Evolutionary conservation across 169 alveolate genomes (phyloP).

Genomic region (Plasmodium falciparum): DNA sequence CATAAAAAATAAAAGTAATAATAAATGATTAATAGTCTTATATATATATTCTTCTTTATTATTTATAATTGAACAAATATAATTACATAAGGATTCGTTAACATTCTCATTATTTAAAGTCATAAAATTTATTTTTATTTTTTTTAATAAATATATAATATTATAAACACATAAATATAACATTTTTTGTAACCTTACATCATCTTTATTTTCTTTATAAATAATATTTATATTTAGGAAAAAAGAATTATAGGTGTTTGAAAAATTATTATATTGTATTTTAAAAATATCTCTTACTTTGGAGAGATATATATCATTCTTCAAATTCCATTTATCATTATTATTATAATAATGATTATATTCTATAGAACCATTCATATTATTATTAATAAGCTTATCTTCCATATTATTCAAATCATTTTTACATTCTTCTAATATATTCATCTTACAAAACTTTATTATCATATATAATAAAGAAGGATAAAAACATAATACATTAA

Average conservation of each 20-base stretch:
- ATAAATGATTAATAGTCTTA: slow-evolving; percentile 39
- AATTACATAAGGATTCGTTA: slow-evolving; percentile 17
- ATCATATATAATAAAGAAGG: slow-evolving; percentile 49
- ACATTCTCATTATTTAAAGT: slow-evolving; percentile 30
- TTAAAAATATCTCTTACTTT: slow-evolving; percentile 1
- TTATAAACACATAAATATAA: slow-evolving; percentile 41
- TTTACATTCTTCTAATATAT: not conserved
- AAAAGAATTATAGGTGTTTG: slow-evolving; percentile 11
- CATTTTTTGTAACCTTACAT: slow-evolving; percentile 35
- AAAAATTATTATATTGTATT: slow-evolving; percentile 10
- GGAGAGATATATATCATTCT: not conserved
- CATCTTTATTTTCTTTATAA: slow-evolving; percentile 39
- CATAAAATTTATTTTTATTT: slow-evolving; percentile 23
- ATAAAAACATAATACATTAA: slow-evolving; percentile 45
- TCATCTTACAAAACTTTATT: slow-evolving; percentile 4
- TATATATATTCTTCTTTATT: slow-evolving; percentile 64
- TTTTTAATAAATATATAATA: slow-evolving; percentile 51
- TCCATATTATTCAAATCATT: not conserved
- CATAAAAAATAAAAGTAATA: slow-evolving; percentile 34
- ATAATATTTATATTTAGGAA: slow-evolving; percentile 9
- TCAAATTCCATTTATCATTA: not conserved
- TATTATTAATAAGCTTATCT: not conserved
- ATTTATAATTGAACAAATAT: slow-evolving; percentile 22
- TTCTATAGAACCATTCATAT: not conserved
- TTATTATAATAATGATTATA: not conserved